Evolutionary conservation across 75 land plant species (phyloP).

Genomic region (Isoetes taiwanensis): DNA sequence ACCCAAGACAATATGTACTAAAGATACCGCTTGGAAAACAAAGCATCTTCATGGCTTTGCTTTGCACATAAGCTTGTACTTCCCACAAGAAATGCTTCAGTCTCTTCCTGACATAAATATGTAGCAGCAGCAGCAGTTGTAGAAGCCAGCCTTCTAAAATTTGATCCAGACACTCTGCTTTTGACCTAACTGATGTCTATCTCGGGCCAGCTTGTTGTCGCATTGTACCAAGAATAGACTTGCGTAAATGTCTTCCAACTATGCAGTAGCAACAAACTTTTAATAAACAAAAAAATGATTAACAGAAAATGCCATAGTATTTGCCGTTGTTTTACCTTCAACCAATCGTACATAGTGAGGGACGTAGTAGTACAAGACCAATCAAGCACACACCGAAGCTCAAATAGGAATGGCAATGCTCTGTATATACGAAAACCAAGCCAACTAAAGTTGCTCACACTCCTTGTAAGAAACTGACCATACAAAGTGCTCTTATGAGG

Average conservation of each 20-base stretch:
- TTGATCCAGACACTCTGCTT: slow-evolving; percentile 77
- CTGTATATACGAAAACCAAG: slow-evolving; percentile 82
- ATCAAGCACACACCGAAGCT: slow-evolving; percentile 93
- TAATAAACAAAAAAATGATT: no score
- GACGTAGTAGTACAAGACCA: slow-evolving; percentile 99
- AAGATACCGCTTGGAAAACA: no score
- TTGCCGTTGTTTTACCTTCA: no score
- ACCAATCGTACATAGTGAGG: slow-evolving; percentile 98
- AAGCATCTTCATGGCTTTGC: no score
- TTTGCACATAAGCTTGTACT: no score
- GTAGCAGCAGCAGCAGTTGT: no score
- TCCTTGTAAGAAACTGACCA: slow-evolving; percentile 79
- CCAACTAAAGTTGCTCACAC: slow-evolving; percentile 54
- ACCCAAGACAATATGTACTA: no score
- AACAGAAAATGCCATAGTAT: no score
- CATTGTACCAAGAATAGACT: slow-evolving; percentile 94
- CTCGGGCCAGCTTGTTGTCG: slow-evolving; percentile 67
- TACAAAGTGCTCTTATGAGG: slow-evolving; percentile 86
- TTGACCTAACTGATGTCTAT: slow-evolving; percentile 64
- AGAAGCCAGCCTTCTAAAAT: no score
- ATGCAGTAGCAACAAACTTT: not conserved
- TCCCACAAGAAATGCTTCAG: no score
- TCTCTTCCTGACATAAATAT: no score
- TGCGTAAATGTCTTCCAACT: slow-evolving; percentile 96
- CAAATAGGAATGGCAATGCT: slow-evolving; percentile 87